These are phyloP conservation scores for Trichoderma virens DNA, from an alignment of 495 filamentous ascomycete genomes.

Conservation along the genomic window DNA sequence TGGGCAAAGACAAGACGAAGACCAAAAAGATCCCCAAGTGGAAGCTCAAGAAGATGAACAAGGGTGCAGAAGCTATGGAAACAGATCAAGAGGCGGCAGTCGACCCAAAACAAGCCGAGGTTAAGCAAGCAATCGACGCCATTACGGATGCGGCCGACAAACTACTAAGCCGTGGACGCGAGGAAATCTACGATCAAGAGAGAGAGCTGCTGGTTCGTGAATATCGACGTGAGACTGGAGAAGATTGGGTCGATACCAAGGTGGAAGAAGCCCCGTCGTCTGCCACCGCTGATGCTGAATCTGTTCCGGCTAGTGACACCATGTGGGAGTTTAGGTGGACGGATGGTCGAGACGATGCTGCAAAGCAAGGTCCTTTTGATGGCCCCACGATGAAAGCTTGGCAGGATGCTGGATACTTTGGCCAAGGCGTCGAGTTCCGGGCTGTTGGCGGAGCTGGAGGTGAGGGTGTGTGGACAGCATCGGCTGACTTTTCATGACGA, in stretches of 20 bases:
- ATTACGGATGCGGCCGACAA: conserved; percentile 87
- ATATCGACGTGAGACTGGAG: conserved; percentile 80
- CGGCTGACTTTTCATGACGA: conserved; percentile 6
- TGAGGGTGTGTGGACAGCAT: not conserved
- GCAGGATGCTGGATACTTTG: conserved; percentile 88
- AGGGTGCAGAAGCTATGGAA: conserved; percentile 51
- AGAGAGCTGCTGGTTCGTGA: conserved; percentile 77
- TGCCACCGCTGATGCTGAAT: conserved; percentile 18
- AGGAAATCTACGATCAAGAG: conserved; percentile 83
- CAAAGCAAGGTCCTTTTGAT: conserved; percentile 81
- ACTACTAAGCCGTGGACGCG: conserved; percentile 69
- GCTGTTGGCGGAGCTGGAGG: conserved; percentile 43
- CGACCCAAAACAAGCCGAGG: conserved; percentile 60
- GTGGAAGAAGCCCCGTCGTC: conserved; percentile 7
- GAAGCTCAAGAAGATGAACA: conserved; percentile 49
- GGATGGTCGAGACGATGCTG: conserved; percentile 74
- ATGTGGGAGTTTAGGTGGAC: conserved; percentile 93
- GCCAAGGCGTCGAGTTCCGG: conserved; percentile 84
- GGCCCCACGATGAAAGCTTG: conserved; percentile 76
- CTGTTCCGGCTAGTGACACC: conserved; percentile 24
- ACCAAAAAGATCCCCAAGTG: conserved; percentile 50
- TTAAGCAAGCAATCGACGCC: conserved; percentile 65
- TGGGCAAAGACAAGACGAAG: conserved; percentile 60
- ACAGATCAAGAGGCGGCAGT: conserved; percentile 46
- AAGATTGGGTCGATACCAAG: conserved; percentile 72